These are phyloP conservation scores for Cladosporium halotolerans DNA, from an alignment of 2,329 filamentous ascomycete species.

Conservation along the genomic window DNA sequence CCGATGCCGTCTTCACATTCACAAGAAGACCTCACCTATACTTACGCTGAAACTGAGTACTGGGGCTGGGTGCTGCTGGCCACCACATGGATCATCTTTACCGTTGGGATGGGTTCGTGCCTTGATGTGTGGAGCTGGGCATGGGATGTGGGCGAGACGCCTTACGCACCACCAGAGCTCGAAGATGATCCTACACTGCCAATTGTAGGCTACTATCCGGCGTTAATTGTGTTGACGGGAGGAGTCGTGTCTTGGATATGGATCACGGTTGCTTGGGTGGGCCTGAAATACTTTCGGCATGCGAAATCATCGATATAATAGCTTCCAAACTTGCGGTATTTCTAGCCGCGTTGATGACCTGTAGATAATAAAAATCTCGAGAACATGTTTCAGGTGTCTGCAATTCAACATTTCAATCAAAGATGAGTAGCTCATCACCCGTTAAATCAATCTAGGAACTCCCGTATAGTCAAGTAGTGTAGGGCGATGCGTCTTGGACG, in stretches of 20 bases:
- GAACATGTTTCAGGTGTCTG: too few species aligned
- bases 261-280: conserved; percentile 95
- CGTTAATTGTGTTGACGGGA: conserved; percentile 76
- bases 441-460: too few species aligned
- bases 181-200: conserved; percentile 92
- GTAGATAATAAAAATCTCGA: too few species aligned
- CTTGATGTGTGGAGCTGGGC: conserved; percentile 97
- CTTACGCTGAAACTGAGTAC: conserved; percentile 92
- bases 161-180: conserved; percentile 88
- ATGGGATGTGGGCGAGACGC: conserved; percentile 95
- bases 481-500: too few species aligned
- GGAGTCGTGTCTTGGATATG: conserved; percentile 98
- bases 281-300: conserved; percentile 99
- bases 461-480: too few species aligned
- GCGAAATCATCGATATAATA: conserved; percentile 51
- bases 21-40: conserved; percentile 29
- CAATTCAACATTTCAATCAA: too few species aligned
- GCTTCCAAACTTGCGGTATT: too few species aligned
- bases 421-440: too few species aligned
- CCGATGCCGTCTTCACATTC: conserved; percentile 13
- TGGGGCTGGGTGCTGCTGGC: conserved; percentile 94
- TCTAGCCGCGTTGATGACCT: too few species aligned
- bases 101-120: conserved; percentile 93
- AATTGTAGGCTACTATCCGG: conserved; percentile 95
- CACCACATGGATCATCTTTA: conserved; percentile 92